These are phyloP conservation scores for Tulasnella calospora DNA, from an alignment of 768 basidiomycete genomes.

Conservation along the genomic window DNA sequence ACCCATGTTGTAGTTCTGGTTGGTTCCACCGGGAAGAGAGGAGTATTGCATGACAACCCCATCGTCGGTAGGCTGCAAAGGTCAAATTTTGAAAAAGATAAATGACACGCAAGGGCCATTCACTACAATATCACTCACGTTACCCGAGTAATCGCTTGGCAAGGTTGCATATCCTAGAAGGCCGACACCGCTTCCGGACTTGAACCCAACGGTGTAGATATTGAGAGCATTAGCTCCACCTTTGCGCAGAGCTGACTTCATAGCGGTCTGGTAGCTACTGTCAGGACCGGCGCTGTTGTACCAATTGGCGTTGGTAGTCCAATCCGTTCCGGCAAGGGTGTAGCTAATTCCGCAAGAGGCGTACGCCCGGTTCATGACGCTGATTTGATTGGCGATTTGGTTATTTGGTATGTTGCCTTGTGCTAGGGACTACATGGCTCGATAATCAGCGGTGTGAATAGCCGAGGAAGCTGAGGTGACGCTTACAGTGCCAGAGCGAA, in stretches of 20 bases:
- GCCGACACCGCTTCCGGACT: slow-evolving; percentile 32
- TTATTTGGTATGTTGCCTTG: slow-evolving; percentile 5
- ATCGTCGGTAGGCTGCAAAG: slow-evolving; percentile 34
- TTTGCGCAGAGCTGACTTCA: slow-evolving; percentile 40
- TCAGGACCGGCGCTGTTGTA: slow-evolving; percentile 32
- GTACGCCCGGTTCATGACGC: slow-evolving; percentile 30
- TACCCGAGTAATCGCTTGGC: slow-evolving; percentile 31
- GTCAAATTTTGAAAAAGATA: not conserved
- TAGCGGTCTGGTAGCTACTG: slow-evolving; percentile 36
- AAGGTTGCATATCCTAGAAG: slow-evolving; percentile 41
- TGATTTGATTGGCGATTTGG: slow-evolving; percentile 31
- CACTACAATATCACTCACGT: not conserved
- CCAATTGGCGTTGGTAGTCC: slow-evolving; percentile 32
- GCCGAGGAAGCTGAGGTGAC: not conserved
- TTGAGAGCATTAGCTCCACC: slow-evolving; percentile 36
- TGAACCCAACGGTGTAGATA: slow-evolving; percentile 37
- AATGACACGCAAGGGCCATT: not conserved
- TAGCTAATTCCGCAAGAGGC: slow-evolving; percentile 28
- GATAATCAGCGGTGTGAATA: not conserved
- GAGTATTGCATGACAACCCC: slow-evolving; percentile 40
- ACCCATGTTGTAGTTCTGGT: slow-evolving; percentile 23
- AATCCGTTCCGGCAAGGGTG: slow-evolving; percentile 29
- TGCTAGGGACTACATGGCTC: not conserved
- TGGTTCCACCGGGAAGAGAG: slow-evolving; percentile 37
- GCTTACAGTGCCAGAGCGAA: slow-evolving; percentile 13